These are phyloP conservation scores for Cyclospora cayetanensis DNA, from an alignment of 169 alveolate species.

Conservation along the genomic window DNA sequence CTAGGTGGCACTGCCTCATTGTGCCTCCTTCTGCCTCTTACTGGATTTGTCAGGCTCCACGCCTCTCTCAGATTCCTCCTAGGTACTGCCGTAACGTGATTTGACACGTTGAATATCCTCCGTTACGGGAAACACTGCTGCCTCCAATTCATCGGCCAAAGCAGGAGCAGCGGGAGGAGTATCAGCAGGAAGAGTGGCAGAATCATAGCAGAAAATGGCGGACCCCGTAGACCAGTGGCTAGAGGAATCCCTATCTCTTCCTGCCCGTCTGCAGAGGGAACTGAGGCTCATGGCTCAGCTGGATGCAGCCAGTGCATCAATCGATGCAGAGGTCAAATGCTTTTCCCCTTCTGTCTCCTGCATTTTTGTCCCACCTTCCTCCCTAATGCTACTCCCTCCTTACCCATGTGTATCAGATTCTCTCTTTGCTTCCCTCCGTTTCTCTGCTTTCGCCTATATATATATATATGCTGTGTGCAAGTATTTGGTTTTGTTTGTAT, in stretches of 20 bases:
- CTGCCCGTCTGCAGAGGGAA: slow-evolving; percentile 35
- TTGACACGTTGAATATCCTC: no score
- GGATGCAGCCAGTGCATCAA: neutral
- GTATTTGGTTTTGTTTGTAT: no score
- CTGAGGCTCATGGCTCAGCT: slow-evolving; percentile 65
- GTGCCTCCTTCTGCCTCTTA: no score
- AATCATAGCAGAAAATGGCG: slow-evolving; percentile 23
- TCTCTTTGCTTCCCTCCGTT: neutral
- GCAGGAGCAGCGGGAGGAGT: neutral
- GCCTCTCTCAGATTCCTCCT: no score
- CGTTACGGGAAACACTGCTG: neutral
- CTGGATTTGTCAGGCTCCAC: no score
- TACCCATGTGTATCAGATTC: neutral
- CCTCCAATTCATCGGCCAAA: neutral
- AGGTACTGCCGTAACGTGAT: no score
- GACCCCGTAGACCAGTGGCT: slow-evolving; percentile 65
- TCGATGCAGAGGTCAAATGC: slow-evolving; percentile 24
- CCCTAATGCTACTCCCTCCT: no score
- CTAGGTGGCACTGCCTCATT: no score
- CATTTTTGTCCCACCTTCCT: no score
- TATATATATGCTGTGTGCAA: no score
- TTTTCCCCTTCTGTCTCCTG: neutral
- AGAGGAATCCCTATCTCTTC: slow-evolving; percentile 61
- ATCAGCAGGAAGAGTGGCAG: slow-evolving; percentile 30
- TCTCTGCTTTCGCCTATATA: neutral